A percentile compares a stretch with the other conserved stretches of the same genome.
Conservation (phyloP, 805 yeast species). For the Metschnikowia cerradonensis region DNA sequence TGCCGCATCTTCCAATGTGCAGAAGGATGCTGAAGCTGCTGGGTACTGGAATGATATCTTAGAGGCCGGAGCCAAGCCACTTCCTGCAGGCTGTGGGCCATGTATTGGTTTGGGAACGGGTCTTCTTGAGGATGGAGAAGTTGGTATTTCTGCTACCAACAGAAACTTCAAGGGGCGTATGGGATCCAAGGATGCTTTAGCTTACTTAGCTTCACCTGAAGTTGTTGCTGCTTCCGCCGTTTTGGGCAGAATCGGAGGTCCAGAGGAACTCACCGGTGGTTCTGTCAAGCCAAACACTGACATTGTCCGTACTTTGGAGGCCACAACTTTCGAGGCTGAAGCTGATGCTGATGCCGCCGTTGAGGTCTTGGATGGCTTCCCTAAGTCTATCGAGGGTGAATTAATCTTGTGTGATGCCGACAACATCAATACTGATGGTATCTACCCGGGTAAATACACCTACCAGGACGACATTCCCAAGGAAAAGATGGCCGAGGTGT, state of each 20-base stretch:
- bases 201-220: conserved; percentile 94
- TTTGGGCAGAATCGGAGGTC: conserved; percentile 90
- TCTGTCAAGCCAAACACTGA: conserved; percentile 42
- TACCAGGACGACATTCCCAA: conserved; percentile 95
- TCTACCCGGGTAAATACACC: conserved; percentile 98
- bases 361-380: conserved; percentile 88
- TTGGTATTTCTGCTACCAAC: conserved; percentile 97
- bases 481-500: conserved; percentile 96
- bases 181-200: conserved; percentile 96
- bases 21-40: conserved; percentile 79
- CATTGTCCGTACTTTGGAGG: conserved; percentile 43
- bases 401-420: conserved; percentile 94
- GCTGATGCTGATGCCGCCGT: conserved; percentile 39
- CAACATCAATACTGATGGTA: conserved; percentile 95
- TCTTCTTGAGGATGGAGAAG: conserved; percentile 88
- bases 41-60: conserved; percentile 92
- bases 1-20: conserved; percentile 93
- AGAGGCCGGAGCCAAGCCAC: conserved; percentile 90
- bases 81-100: conserved; percentile 99
- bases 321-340: conserved; percentile 27
- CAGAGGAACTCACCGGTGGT: conserved; percentile 73
- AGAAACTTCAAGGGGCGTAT: conserved; percentile 98
- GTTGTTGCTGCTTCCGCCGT: conserved; percentile 98
- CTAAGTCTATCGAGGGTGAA: conserved; percentile 84
- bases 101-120: conserved; percentile 98